Base-by-base conservation (phyloP, 768 basidiomycete species). In the Hygrophoropsis aurantiaca region DNA sequence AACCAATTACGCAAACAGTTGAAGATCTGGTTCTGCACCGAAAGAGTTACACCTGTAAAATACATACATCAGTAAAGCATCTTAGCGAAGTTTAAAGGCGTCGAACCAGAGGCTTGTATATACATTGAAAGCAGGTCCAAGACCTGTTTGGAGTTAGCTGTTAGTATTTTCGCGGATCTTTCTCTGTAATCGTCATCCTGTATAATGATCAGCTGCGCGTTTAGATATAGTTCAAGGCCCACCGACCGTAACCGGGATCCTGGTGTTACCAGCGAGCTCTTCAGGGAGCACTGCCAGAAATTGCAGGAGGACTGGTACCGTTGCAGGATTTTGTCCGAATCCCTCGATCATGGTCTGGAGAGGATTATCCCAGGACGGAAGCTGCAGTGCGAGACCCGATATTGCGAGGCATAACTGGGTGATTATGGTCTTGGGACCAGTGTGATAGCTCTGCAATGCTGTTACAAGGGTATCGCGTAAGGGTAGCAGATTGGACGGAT, bases 251-350 rank as follows among this genome's bases (percentile, higher is more conserved):
- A 97, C 69, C 0, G 92, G 91, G 56, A 97, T 91, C 71, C 80
- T 87, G 10, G 85, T 80, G 66, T 98, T 98, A 40, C 78, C 77
- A 42, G 75, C 77, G 34, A 91, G 62, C 69, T 98, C 97, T 66
- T 98, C 94, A 6, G 95, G 94, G 24, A 98, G 76, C 19, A 94
- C 71, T 2, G 90, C 89, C 61, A 99, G 64, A 67, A 98, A 98
- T 61, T 94, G 87, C 47, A 99, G 67, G 51, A 99, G 66, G 4
- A 84, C 81, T 0, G 86, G 84, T 3, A 97, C 97, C 16, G 84
- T 92, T 7, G 73, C 75, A 7, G 93, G 90, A 65, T 90, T 87
- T 54, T 78, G 78, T 36, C 94, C 97, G 68, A 94, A 93, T 16
- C 74, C 73, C 36, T 90, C 84, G 57, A 97, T 87, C 79, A 98